Base-by-base conservation (phyloP, 208 protist genomes). In the Strigomonas culicis region DNA sequence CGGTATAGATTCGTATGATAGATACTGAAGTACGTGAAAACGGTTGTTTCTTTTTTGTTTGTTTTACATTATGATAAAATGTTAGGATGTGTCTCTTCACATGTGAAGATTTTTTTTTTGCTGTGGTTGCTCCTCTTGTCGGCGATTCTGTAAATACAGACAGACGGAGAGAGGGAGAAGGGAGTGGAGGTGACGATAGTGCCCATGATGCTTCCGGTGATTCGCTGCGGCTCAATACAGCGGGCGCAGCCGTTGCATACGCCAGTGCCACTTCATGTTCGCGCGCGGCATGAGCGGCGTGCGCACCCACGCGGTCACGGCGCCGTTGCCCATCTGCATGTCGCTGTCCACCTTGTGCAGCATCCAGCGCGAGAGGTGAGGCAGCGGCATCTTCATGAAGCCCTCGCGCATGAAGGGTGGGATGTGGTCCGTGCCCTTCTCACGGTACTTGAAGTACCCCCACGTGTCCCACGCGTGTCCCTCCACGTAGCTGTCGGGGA, bases 401-500 rank as follows among this genome's bases (percentile, higher is more conserved):
- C 84, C 84, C n/a, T 94, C 88, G 7, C 80, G 69, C 64, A 86
- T 76, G 72, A 78, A 92, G 30, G 87, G 71, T 13, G 87, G 87
- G 32, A 94, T 64, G 65, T 79, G 68, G 58, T 36, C 39, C n/a
- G 17, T 13, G 58, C 31, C 39, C 59, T 72, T 64, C 46, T 74
- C 69, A n/a, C 82, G 81, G 63, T 94, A 92, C 72, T 82, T 92
- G 68, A 83, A 81, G 71, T 84, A 77, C 30, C 89, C 89, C 82
- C 85, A 95, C 41, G 89, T 95, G 50, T 91, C 78, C 86, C 89
- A 95, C 27, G 79, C 67, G 63, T 92, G 74, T 0, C 89, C 89
- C 62, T 91, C 85, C 55, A 85, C 72, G 70, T 95, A 95, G 75
- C 85, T 92, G 64, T 93, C 73, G 10, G 85, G 82, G 41, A 90